These are phyloP conservation scores for Ascochyta rabiei DNA, from an alignment of 2,329 filamentous ascomycete genomes.

Conservation along the genomic window DNA sequence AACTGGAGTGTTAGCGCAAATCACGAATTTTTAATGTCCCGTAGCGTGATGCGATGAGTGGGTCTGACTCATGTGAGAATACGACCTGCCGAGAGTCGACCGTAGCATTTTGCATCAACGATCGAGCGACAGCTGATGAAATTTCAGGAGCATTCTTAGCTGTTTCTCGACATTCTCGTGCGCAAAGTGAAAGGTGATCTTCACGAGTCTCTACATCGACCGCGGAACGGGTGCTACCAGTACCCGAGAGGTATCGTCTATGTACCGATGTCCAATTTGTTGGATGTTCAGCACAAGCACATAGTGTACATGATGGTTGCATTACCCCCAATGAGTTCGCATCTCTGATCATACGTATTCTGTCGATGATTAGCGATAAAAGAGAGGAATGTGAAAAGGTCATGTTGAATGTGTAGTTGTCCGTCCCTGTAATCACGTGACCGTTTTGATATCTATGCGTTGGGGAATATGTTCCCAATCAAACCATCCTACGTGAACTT, in stretches of 20 bases:
- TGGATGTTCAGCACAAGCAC: background rate
- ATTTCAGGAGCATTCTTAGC: background rate
- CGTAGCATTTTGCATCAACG: background rate
- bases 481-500: conserved; percentile 16
- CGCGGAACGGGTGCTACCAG: background rate
- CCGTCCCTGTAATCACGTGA: conserved; percentile 3
- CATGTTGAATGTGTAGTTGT: conserved; percentile 15
- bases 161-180: background rate
- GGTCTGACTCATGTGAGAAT: conserved; percentile 10
- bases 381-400: background rate
- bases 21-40: conserved; percentile 13
- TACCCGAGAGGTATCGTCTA: conserved; percentile 3
- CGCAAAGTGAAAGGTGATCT: background rate
- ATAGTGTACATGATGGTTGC: background rate
- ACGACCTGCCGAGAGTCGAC: background rate
- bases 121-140: background rate
- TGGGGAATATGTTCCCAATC: conserved; percentile 11
- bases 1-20: conserved; percentile 9
- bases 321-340: background rate
- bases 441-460: conserved; percentile 11
- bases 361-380: background rate
- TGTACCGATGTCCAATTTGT: conserved; percentile 1
- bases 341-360: background rate
- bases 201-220: background rate
- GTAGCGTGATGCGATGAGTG: conserved; percentile 14